These are phyloP conservation scores for Lyophyllum atratum DNA, from an alignment of 768 basidiomycete genomes.

Conservation along the genomic window DNA sequence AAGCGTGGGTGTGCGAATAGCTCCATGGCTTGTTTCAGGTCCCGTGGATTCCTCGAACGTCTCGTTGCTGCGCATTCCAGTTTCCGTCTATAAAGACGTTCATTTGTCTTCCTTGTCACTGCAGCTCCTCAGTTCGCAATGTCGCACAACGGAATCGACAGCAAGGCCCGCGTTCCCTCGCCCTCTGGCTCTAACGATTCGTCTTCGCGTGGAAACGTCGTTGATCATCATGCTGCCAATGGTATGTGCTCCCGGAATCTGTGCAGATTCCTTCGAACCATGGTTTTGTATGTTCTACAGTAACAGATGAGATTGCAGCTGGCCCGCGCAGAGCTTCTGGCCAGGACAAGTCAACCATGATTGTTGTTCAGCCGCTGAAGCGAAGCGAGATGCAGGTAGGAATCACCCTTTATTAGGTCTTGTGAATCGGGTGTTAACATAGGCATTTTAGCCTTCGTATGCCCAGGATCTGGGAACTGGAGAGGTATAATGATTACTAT, in stretches of 20 bases:
- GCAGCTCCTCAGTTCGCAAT: slow-evolving; percentile 8
- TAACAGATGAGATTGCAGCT: slow-evolving; percentile 59
- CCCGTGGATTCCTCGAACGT: not conserved
- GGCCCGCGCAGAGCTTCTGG: slow-evolving; percentile 32
- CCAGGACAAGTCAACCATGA: slow-evolving; percentile 44
- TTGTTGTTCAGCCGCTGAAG: slow-evolving; percentile 84
- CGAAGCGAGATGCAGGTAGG: slow-evolving; percentile 83
- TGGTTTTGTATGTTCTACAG: slow-evolving; percentile 31
- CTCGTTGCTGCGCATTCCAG: slow-evolving; percentile 4
- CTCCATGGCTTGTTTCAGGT: not conserved
- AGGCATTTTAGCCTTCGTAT: slow-evolving; percentile 76
- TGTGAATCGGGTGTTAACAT: not conserved
- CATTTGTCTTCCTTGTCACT: not conserved
- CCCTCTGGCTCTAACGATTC: slow-evolving; percentile 39
- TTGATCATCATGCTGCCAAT: slow-evolving; percentile 68
- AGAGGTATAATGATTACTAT: slow-evolving; percentile 40
- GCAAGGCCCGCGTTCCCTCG: slow-evolving; percentile 53
- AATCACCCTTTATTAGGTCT: slow-evolving; percentile 10
- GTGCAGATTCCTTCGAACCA: not conserved
- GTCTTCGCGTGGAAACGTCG: slow-evolving; percentile 64
- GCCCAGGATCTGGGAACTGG: slow-evolving; percentile 82
- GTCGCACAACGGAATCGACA: slow-evolving; percentile 38
- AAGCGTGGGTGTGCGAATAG: not conserved
- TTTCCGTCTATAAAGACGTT: slow-evolving; percentile 13
- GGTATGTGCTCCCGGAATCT: slow-evolving; percentile 40